These are phyloP conservation scores for Plicaturopsis crispa DNA, from an alignment of 768 basidiomycete genomes.

Conservation along the genomic window DNA sequence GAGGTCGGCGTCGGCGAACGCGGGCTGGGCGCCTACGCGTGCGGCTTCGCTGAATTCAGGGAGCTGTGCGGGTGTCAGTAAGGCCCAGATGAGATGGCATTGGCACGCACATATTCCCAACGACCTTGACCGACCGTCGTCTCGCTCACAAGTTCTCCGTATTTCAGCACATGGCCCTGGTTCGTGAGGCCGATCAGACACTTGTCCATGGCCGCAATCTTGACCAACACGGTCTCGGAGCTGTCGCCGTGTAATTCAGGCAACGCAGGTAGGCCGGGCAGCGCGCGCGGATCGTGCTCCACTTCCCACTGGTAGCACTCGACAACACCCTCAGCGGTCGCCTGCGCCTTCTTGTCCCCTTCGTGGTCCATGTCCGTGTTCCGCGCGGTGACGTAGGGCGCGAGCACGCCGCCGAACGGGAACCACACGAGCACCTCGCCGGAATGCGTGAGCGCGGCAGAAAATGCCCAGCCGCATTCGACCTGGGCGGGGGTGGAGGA, in stretches of 20 bases:
- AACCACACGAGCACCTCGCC: slow-evolving; percentile 75
- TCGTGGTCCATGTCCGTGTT: slow-evolving; percentile 39
- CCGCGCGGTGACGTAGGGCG: slow-evolving; percentile 25
- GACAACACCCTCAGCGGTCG: slow-evolving; percentile 35
- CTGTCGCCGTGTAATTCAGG: slow-evolving; percentile 37
- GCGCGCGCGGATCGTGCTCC: slow-evolving; percentile 39
- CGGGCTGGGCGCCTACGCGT: slow-evolving; percentile 35
- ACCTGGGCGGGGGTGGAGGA: slow-evolving; percentile 43
- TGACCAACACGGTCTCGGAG: slow-evolving; percentile 45
- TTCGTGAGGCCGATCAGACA: slow-evolving; percentile 77
- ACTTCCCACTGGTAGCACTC: slow-evolving; percentile 58
- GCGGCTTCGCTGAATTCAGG: slow-evolving; percentile 64
- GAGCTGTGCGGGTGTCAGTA: too few species aligned
- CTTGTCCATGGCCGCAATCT: slow-evolving; percentile 74
- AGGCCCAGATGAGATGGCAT: slow-evolving; percentile 1
- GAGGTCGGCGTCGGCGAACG: slow-evolving; percentile 28
- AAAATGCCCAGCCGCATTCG: slow-evolving; percentile 78
- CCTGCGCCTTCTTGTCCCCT: slow-evolving; percentile 24
- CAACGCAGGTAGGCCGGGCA: slow-evolving; percentile 56
- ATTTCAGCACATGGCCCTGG: slow-evolving; percentile 68
- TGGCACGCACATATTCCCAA: slow-evolving; percentile 68
- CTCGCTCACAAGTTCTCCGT: slow-evolving; percentile 38
- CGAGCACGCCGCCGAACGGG: slow-evolving; percentile 45
- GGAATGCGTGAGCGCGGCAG: slow-evolving; percentile 62
- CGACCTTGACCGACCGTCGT: slow-evolving; percentile 25